Evolutionary conservation across 192 early-diverging fungal genomes (phyloP).

Genomic region (Coemansia sp.): DNA sequence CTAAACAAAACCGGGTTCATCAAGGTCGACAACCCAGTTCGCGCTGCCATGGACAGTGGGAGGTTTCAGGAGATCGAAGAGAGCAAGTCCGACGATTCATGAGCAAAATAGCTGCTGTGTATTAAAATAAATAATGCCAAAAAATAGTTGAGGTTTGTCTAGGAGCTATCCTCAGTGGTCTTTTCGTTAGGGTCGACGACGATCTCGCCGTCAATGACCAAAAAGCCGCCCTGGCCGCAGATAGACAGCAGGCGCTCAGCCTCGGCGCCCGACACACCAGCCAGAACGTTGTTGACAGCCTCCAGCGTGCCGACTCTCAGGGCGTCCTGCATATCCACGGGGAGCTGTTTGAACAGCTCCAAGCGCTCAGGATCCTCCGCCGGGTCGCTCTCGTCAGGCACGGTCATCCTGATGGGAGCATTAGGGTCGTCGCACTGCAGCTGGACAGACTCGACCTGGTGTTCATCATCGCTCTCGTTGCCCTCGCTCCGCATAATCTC

Average conservation of each 20-base stretch:
- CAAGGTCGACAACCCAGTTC: slow-evolving; percentile 70
- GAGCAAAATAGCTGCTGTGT: no score
- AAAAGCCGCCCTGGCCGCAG: slow-evolving; percentile 71
- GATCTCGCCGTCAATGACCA: slow-evolving; percentile 49
- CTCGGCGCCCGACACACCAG: slow-evolving; percentile 62
- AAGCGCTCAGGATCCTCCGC: slow-evolving; percentile 58
- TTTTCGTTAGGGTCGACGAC: slow-evolving; percentile 45
- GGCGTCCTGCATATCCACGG: slow-evolving; percentile 70
- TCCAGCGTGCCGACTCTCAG: slow-evolving; percentile 73
- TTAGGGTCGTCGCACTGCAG: slow-evolving; percentile 68
- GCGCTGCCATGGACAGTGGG: slow-evolving; percentile 55
- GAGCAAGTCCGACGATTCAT: background rate
- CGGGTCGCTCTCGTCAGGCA: slow-evolving; percentile 56
- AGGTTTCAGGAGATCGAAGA: slow-evolving; percentile 35
- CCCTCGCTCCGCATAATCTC: slow-evolving; percentile 60
- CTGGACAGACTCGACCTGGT: slow-evolving; percentile 65
- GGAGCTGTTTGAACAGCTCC: slow-evolving; percentile 69
- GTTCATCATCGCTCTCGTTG: slow-evolving; percentile 30
- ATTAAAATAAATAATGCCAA: background rate
- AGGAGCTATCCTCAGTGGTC: background rate
- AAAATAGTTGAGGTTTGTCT: no score
- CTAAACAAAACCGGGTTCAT: slow-evolving; percentile 90
- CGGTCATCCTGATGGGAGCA: slow-evolving; percentile 65
- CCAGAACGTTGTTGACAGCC: slow-evolving; percentile 79
- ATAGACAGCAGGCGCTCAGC: slow-evolving; percentile 74